A percentile compares a stretch with the other conserved stretches of the same genome.
phyloP scores from a whole-genome alignment of 2,329 filamentous ascomycete species.

The Graphilbum sp. region DNA sequence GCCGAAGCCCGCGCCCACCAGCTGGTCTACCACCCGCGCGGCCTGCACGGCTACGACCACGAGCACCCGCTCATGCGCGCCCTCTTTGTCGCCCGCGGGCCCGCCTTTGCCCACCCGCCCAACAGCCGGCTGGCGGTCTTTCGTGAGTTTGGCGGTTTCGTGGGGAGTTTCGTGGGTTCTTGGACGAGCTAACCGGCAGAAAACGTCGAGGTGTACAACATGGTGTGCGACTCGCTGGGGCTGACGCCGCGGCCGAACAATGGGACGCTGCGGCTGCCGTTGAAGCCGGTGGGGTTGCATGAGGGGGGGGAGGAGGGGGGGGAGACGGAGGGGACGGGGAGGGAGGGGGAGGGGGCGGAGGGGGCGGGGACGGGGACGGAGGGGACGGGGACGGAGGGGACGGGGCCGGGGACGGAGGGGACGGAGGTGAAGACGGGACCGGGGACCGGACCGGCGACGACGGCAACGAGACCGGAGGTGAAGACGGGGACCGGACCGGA shows the following conservation, averaged over 20 bases:
- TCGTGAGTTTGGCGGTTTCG: slow-evolving; percentile 41
- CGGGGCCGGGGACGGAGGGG: too few relatives aligned
- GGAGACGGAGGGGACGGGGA: too few relatives aligned
- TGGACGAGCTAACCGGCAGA: slow-evolving; percentile 31
- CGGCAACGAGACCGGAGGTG: neutral
- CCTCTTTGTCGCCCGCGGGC: slow-evolving; percentile 83
- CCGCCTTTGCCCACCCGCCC: slow-evolving; percentile 73
- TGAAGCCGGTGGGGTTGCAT: slow-evolving; percentile 46
- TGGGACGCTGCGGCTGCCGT: slow-evolving; percentile 61
- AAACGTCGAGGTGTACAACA: slow-evolving; percentile 91
- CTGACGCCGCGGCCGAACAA: slow-evolving; percentile 66
- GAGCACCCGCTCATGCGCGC: slow-evolving; percentile 91
- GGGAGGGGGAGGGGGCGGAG: too few relatives aligned
- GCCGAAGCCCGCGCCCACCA: slow-evolving; percentile 46
- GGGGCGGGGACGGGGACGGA: too few relatives aligned
- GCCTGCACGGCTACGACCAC: slow-evolving; percentile 89
- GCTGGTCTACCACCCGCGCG: slow-evolving; percentile 59
- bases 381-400: too few relatives aligned
- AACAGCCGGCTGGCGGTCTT: slow-evolving; percentile 70
- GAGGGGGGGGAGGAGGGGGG: too few relatives aligned
- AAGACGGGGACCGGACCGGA: neutral
- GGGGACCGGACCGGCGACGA: neutral
- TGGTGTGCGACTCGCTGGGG: slow-evolving; percentile 75
- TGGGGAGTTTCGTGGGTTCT: too few relatives aligned
- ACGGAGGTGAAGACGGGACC: too few relatives aligned